Conservation (phyloP, 805 yeast species). For the Ogataea degrootiae region DNA sequence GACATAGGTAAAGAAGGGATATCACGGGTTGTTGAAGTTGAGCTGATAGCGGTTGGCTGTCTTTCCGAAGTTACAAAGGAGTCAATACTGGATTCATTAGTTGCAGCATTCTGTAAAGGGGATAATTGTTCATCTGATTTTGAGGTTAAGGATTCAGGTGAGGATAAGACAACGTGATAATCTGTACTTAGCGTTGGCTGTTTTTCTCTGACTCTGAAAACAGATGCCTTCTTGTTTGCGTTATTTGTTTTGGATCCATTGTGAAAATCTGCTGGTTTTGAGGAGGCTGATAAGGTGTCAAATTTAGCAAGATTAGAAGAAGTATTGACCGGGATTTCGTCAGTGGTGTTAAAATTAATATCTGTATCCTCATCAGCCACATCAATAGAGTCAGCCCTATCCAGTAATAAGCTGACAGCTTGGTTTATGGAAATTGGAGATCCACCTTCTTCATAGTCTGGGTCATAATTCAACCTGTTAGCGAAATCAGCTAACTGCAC, state of each 20-base stretch:
- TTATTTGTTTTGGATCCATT: background rate
- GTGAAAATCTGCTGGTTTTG: background rate
- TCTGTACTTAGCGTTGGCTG: slow-evolving; percentile 7
- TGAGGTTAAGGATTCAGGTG: slow-evolving; percentile 25
- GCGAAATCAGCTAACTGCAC: slow-evolving; percentile 10
- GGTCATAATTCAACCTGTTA: slow-evolving; percentile 11
- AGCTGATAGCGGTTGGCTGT: background rate
- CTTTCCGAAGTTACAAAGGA: background rate
- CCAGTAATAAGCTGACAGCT: slow-evolving; percentile 39
- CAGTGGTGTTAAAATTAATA: no score
- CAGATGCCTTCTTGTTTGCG: background rate
- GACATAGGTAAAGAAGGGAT: background rate
- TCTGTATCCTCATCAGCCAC: slow-evolving; percentile 31
- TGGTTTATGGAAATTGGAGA: slow-evolving; percentile 40
- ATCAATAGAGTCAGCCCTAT: slow-evolving; percentile 35
- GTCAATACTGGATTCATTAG: slow-evolving; percentile 8
- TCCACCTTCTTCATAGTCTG: slow-evolving; percentile 15
- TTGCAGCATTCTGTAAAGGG: slow-evolving; percentile 11
- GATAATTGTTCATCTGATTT: slow-evolving; percentile 19
- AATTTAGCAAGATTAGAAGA: no score
- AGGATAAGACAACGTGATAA: slow-evolving; percentile 15
- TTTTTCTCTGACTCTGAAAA: slow-evolving; percentile 2
- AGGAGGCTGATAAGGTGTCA: no score
- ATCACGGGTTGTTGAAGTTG: background rate
- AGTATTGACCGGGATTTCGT: background rate